Percentiles rank a stretch among this genome's conserved stretches.
phyloP scores from a whole-genome alignment of 2,329 filamentous ascomycete species.

The Calonectria crousiana region DNA sequence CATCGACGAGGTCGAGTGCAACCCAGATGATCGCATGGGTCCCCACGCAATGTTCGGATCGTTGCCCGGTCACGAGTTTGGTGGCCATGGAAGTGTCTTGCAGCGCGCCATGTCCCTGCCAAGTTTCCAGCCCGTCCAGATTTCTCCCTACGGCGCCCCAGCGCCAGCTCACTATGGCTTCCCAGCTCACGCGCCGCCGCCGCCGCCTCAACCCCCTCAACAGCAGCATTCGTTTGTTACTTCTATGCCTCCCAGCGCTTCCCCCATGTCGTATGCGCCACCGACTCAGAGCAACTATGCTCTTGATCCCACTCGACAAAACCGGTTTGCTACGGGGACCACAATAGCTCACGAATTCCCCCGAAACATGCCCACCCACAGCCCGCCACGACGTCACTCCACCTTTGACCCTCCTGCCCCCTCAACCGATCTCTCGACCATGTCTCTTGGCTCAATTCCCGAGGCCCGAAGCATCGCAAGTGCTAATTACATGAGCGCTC shows the following conservation, averaged over 20 bases:
- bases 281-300: constrained; percentile 38
- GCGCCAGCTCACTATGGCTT: constrained; percentile 27
- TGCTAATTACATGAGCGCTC: constrained; percentile 23
- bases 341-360: constrained; percentile 39
- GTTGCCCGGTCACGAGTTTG: constrained; percentile 31
- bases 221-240: constrained; percentile 24
- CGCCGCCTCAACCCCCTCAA: constrained; percentile 17
- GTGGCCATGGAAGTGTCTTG: constrained; percentile 29
- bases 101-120: constrained; percentile 44
- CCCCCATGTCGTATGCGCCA: constrained; percentile 29
- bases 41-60: constrained; percentile 20
- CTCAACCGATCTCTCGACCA: constrained; percentile 29
- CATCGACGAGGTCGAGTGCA: constrained; percentile 68
- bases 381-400: constrained; percentile 30
- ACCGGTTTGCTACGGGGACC: constrained; percentile 30
- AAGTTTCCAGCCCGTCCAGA: constrained; percentile 33
- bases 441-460: constrained; percentile 14
- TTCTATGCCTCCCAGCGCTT: constrained; percentile 30
- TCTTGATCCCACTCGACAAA: constrained; percentile 30
- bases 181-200: constrained; percentile 15
- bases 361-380: constrained; percentile 39
- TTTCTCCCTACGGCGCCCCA: constrained; percentile 13
- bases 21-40: constrained; percentile 18
- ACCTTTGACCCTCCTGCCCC: constrained; percentile 31
- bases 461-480: constrained; percentile 21